Conservation (phyloP, 805 yeast species). For the Gaillardinia entomophila region DNA sequence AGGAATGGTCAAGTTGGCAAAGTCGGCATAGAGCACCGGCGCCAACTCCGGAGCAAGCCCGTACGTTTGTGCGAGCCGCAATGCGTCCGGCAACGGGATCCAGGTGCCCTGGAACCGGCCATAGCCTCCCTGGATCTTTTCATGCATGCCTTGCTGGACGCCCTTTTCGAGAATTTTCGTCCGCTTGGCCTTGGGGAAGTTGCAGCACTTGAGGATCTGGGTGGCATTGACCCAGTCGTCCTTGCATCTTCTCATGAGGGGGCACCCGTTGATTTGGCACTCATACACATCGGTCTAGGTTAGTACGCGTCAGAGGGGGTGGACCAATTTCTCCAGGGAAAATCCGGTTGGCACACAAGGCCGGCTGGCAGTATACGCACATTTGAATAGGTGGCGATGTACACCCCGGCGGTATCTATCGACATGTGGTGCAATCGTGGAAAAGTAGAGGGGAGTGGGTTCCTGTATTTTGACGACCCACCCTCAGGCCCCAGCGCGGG, state of each 20-base stretch:
- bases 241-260: constrained; percentile 81
- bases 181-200: constrained; percentile 89
- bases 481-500: background rate
- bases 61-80: constrained; percentile 32
- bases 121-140: constrained; percentile 95
- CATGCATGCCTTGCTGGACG: constrained; percentile 86
- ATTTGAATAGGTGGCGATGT: constrained; percentile 41
- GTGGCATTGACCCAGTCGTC: constrained; percentile 99
- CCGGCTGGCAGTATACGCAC: no score
- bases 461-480: background rate
- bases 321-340: background rate
- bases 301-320: constrained; percentile 1
- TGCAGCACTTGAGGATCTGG: constrained; percentile 87
- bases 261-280: constrained; percentile 57
- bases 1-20: constrained; percentile 24
- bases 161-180: constrained; percentile 89
- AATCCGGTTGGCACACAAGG: no score
- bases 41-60: constrained; percentile 34
- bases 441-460: background rate
- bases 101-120: constrained; percentile 97
- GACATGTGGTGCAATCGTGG: constrained; percentile 15
- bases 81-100: constrained; percentile 82
- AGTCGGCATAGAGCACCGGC: constrained; percentile 36
- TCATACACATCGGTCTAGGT: constrained; percentile 62
- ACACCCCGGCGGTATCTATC: constrained; percentile 31